A percentile compares a stretch with the other conserved stretches of the same genome.
These are phyloP conservation scores for Hypomontagnella submonticulosa DNA, from an alignment of 495 filamentous ascomycete species.

Conservation along the genomic window DNA sequence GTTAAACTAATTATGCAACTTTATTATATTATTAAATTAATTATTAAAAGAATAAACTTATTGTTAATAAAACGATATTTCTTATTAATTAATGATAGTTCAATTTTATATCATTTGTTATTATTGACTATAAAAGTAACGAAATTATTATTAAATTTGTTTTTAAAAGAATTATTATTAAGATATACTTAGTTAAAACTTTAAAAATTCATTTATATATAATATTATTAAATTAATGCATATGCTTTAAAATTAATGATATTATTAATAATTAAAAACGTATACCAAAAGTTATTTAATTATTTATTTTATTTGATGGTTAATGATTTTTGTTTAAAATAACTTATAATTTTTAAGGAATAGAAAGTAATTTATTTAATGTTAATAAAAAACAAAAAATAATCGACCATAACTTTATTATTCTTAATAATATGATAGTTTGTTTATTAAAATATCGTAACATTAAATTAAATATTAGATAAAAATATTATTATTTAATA, in stretches of 20 bases:
- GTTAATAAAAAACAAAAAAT: not conserved
- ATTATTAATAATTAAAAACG: not conserved
- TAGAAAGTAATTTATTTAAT: not conserved
- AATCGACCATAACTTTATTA: not conserved
- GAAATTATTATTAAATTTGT: not conserved
- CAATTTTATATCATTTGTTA: not conserved
- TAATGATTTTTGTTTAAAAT: no score
- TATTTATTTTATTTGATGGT: not conserved
- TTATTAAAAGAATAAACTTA: no score
- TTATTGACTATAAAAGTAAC: no score
- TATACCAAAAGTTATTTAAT: not conserved
- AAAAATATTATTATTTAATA: not conserved
- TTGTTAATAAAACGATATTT: no score
- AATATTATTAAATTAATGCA: not conserved
- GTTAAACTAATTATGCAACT: not conserved
- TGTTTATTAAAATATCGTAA: not conserved
- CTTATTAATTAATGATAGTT: not conserved
- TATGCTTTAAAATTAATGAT: not conserved
- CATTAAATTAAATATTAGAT: not conserved
- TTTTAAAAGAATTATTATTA: no score
- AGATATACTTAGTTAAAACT: no score
- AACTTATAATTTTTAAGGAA: not conserved
- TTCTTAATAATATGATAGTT: not conserved
- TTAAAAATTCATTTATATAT: not conserved
- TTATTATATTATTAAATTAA: not conserved